Percentiles rank a stretch among this genome's conserved stretches.
Evolutionary conservation across 371 early-diverging fungal species (phyloP).

Genomic region (Phascolomyces articulosus): DNA sequence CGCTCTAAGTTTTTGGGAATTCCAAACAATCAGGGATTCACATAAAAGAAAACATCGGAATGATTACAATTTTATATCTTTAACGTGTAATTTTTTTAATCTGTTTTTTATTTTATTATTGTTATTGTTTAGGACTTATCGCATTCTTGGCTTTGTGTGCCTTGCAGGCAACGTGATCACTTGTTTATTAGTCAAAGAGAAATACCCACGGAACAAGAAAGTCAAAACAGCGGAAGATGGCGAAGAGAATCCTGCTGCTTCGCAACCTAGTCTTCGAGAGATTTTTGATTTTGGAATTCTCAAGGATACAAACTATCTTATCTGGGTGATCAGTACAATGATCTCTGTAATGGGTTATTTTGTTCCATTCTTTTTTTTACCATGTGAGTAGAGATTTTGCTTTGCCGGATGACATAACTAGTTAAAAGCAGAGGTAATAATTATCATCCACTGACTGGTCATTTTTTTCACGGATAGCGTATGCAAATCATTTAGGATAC

Average conservation of each 20-base stretch:
- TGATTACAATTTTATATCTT: too few species aligned
- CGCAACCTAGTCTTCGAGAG: conserved; percentile 6
- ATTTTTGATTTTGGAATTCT: conserved; percentile 19
- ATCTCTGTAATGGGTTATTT: conserved; percentile 38
- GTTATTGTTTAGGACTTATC: conserved; percentile 16
- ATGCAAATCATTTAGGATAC: conserved; percentile 19
- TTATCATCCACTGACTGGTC: too few species aligned
- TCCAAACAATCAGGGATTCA: too few species aligned
- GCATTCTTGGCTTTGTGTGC: conserved; percentile 20
- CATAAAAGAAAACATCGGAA: too few species aligned
- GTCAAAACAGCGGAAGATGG: conserved; percentile 2
- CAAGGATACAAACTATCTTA: conserved; percentile 10
- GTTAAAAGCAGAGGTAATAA: too few species aligned
- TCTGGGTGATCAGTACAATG: conserved; percentile 19
- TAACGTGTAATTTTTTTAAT: not conserved
- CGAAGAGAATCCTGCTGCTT: conserved; percentile 16
- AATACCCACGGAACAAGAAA: conserved; percentile 12
- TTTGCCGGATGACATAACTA: too few species aligned
- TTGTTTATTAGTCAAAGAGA: conserved; percentile 23
- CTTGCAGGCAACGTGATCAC: conserved; percentile 16
- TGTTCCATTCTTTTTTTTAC: conserved; percentile 28
- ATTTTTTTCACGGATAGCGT: conserved; percentile 11
- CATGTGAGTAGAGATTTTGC: conserved; percentile 15
- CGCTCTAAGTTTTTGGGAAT: too few species aligned
- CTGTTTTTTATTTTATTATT: not conserved